A percentile compares a stretch with the other conserved stretches of the same genome.
phyloP scores from a whole-genome alignment of 441 rosid genomes.

The Adansonia rubrostipa region DNA sequence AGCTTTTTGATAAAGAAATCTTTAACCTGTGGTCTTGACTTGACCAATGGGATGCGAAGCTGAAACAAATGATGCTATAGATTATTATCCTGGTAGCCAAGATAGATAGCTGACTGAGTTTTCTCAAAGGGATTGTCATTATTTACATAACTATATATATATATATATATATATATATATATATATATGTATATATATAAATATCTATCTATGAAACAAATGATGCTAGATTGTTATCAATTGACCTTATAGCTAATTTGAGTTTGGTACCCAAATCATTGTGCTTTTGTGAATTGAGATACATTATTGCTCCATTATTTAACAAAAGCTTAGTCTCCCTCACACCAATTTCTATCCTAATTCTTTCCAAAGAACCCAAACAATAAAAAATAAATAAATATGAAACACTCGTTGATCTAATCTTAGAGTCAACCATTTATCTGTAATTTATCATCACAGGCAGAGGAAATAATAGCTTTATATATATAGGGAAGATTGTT shows the following conservation, averaged over 20 bases:
- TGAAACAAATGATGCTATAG: background rate
- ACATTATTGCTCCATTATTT: conserved; percentile 16
- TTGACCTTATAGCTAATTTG: background rate
- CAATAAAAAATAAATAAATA: background rate
- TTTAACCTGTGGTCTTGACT: background rate
- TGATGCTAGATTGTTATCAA: background rate
- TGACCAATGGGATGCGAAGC: background rate
- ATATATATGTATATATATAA: too few relatives aligned
- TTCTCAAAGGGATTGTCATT: too few relatives aligned
- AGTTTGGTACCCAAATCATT: conserved; percentile 8
- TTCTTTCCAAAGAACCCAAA: conserved; percentile 2
- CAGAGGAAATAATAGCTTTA: background rate
- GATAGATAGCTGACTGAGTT: too few relatives aligned
- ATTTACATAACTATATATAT: too few relatives aligned
- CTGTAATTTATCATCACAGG: background rate
- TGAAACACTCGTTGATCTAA: background rate
- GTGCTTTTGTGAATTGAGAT: background rate
- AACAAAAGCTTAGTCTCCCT: background rate
- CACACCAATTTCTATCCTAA: conserved; percentile 8
- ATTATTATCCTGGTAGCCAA: too few relatives aligned
- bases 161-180: too few relatives aligned
- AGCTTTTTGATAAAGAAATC: background rate
- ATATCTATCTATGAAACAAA: too few relatives aligned
- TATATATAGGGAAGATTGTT: background rate
- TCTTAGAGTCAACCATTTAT: background rate